These are phyloP conservation scores for Cymbopogon citratus DNA, from an alignment of 176 grass and related monocot species.

Conservation along the genomic window DNA sequence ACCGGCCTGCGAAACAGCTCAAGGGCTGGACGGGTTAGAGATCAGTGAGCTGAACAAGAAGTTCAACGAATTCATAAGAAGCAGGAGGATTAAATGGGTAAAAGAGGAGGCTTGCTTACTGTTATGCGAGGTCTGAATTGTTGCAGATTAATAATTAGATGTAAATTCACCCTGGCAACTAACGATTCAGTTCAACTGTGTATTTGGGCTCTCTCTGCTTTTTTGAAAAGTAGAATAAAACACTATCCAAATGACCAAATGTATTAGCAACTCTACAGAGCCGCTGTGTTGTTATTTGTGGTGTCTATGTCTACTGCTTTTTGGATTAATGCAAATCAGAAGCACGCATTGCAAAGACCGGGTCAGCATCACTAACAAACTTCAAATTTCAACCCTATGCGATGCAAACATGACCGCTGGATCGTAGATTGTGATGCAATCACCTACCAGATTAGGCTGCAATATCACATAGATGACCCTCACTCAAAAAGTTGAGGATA, in stretches of 20 bases:
- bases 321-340: not conserved
- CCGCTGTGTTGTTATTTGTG: not conserved
- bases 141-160: not conserved
- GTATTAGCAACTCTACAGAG: not conserved
- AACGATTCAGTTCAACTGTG: not conserved
- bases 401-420: not conserved
- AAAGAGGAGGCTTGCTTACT: conserved; percentile 6
- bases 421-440: not conserved
- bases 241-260: not conserved
- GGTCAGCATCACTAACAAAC: not conserved
- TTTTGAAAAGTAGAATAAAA: not conserved
- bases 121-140: not conserved
- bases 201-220: not conserved
- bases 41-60: conserved; percentile 32
- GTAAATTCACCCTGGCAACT: not conserved
- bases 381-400: not conserved
- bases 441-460: not conserved
- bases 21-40: conserved; percentile 21
- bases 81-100: conserved; percentile 5
- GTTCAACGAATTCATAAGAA: conserved; percentile 38
- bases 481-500: not conserved
- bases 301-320: not conserved
- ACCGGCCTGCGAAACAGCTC: not conserved
- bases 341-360: not conserved
- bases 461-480: not conserved